These are phyloP conservation scores for Pyrrhoderma lamaoense DNA, from an alignment of 1,284 basidiomycete species.

Conservation along the genomic window DNA sequence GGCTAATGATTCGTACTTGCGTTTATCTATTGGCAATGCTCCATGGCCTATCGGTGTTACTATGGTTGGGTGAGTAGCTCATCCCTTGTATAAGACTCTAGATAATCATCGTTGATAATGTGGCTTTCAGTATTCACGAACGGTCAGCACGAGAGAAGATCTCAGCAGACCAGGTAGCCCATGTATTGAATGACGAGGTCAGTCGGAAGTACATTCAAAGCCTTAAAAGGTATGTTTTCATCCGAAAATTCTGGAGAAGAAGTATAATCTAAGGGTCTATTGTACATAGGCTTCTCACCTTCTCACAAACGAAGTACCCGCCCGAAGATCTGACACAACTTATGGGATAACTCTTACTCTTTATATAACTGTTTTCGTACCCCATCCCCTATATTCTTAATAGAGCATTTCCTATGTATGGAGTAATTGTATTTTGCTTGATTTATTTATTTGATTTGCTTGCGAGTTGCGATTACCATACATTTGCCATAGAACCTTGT, in stretches of 20 bases:
- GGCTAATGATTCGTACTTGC: conserved; percentile 96
- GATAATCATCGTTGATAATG: background rate
- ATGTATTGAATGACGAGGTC: conserved; percentile 98
- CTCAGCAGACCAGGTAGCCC: conserved; percentile 92
- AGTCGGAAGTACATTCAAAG: conserved; percentile 99
- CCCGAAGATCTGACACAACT: conserved; percentile 85
- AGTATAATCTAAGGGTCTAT: conserved; percentile 12
- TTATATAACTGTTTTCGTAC: no score
- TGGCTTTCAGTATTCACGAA: conserved; percentile 78
- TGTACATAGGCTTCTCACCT: conserved; percentile 72
- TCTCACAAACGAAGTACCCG: conserved; percentile 91
- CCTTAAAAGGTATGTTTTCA: conserved; percentile 72
- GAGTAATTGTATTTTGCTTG: no score
- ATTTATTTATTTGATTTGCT: no score
- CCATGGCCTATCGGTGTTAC: conserved; percentile 99
- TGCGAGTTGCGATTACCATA: no score
- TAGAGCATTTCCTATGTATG: no score
- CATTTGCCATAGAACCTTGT: no score
- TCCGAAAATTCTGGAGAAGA: background rate
- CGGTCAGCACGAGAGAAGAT: conserved; percentile 97
- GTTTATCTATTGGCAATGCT: conserved; percentile 95
- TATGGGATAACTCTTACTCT: conserved; percentile 61
- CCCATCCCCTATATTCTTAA: no score
- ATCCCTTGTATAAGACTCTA: conserved; percentile 1
- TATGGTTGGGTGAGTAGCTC: conserved; percentile 80